These are phyloP conservation scores for Komagataella ulmi DNA, from an alignment of 805 yeast genomes.

Conservation along the genomic window DNA sequence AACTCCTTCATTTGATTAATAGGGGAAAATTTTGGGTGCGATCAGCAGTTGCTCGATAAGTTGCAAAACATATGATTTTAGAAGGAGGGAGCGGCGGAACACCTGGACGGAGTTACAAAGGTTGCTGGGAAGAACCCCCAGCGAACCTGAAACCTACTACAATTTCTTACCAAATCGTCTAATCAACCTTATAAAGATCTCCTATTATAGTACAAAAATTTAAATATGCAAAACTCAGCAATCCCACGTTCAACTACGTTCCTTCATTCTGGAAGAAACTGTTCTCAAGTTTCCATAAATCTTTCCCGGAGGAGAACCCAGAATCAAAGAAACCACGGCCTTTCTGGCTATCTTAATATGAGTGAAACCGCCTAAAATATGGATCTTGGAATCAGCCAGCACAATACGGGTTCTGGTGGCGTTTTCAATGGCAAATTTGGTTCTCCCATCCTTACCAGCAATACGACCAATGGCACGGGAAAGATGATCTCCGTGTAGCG, in stretches of 20 bases:
- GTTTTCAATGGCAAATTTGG: slow-evolving; percentile 96
- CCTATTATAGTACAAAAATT: slow-evolving; percentile 5
- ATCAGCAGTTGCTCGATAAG: not conserved
- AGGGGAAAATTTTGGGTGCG: not conserved
- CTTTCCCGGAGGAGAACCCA: slow-evolving; percentile 98
- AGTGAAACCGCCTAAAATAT: slow-evolving; percentile 92
- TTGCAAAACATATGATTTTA: not conserved
- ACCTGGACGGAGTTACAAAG: not conserved
- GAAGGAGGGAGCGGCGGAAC: not conserved
- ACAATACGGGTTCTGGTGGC: slow-evolving; percentile 98
- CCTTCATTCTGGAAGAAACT: slow-evolving; percentile 94
- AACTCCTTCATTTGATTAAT: not conserved
- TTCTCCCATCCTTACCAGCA: slow-evolving; percentile 98
- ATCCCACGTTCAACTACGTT: slow-evolving; percentile 52
- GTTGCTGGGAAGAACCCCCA: not conserved
- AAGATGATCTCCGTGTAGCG: slow-evolving; percentile 89
- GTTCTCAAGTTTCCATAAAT: slow-evolving; percentile 95
- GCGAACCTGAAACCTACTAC: not conserved
- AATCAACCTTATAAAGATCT: not conserved
- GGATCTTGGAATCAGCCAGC: slow-evolving; percentile 91
- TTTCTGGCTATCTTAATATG: slow-evolving; percentile 98
- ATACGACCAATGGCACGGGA: slow-evolving; percentile 99
- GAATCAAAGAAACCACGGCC: slow-evolving; percentile 84
- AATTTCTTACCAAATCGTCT: not conserved
- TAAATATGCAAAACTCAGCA: slow-evolving; percentile 9